These are phyloP conservation scores for Ceratocystis eucalypticola DNA, from an alignment of 2,329 filamentous ascomycete species.

Conservation along the genomic window DNA sequence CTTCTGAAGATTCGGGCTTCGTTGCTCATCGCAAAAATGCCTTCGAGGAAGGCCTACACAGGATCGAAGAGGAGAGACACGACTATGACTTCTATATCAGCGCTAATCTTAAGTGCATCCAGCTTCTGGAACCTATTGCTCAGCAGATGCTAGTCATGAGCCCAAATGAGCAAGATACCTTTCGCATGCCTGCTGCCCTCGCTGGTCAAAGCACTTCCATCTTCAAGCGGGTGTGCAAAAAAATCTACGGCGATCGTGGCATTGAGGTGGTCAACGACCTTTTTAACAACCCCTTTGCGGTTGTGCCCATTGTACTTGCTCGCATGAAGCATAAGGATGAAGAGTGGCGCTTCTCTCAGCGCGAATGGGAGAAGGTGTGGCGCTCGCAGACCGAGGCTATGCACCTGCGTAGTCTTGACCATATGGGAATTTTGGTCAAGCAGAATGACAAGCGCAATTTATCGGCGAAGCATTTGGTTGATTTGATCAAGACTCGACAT, in stretches of 20 bases:
- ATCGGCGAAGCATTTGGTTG: slow-evolving; percentile 76
- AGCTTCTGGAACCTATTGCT: slow-evolving; percentile 85
- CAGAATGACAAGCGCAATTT: slow-evolving; percentile 82
- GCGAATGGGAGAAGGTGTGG: slow-evolving; percentile 99
- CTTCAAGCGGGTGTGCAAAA: slow-evolving; percentile 93
- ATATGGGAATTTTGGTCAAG: slow-evolving; percentile 86
- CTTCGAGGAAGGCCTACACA: slow-evolving; percentile 84
- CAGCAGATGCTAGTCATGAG: slow-evolving; percentile 77
- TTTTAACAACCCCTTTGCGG: slow-evolving; percentile 68
- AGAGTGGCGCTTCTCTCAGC: slow-evolving; percentile 92
- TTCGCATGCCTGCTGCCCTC: slow-evolving; percentile 68
- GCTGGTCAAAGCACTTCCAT: slow-evolving; percentile 92
- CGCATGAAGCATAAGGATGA: slow-evolving; percentile 92
- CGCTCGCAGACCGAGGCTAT: slow-evolving; percentile 87
- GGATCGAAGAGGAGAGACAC: slow-evolving; percentile 94
- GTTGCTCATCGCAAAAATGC: slow-evolving; percentile 95
- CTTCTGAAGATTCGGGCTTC: slow-evolving; percentile 93
- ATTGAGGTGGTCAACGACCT: slow-evolving; percentile 76
- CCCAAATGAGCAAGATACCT: slow-evolving; percentile 55
- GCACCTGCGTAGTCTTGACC: slow-evolving; percentile 91
- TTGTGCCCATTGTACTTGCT: slow-evolving; percentile 77
- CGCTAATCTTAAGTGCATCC: slow-evolving; percentile 84
- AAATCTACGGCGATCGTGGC: slow-evolving; percentile 85
- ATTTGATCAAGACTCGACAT: slow-evolving; percentile 81
- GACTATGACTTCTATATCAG: slow-evolving; percentile 99